Evolutionary conservation across 441 rosid genomes (phyloP).

Genomic region (Populus hybrid): DNA sequence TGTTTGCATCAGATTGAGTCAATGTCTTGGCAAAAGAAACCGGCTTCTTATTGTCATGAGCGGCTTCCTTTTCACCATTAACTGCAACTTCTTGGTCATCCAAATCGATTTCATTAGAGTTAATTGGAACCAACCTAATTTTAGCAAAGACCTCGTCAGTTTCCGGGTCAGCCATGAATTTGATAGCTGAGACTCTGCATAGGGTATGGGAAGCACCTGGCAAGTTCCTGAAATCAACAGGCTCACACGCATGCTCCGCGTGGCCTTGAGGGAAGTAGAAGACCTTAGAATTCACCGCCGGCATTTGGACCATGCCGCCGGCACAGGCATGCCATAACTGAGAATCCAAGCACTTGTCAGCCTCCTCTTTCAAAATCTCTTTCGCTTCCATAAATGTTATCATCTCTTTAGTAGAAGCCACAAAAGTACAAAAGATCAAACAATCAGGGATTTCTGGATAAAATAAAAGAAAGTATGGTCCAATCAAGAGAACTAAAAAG

Average conservation of each 20-base stretch:
- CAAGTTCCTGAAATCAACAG: constrained; percentile 52
- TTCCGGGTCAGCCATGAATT: constrained; percentile 79
- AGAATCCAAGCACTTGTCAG: constrained; percentile 26
- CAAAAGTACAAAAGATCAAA: neutral
- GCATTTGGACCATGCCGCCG: constrained; percentile 94
- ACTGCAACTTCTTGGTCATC: constrained; percentile 29
- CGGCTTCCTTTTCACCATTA: constrained; percentile 21
- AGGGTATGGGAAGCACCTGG: constrained; percentile 41
- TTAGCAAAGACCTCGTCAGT: constrained; percentile 90
- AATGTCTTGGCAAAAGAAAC: constrained; percentile 89
- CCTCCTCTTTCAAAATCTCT: constrained; percentile 44
- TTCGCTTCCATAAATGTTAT: constrained; percentile 39
- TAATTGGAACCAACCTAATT: constrained; percentile 50
- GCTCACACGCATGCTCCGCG: constrained; percentile 64
- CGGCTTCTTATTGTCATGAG: constrained; percentile 40
- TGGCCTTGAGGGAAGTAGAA: constrained; percentile 97
- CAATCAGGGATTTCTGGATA: neutral
- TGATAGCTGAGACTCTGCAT: constrained; percentile 59
- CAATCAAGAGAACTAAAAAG: neutral
- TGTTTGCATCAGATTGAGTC: constrained; percentile 34
- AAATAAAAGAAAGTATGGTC: neutral
- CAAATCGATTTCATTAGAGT: constrained; percentile 17
- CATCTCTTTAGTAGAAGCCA: constrained; percentile 14
- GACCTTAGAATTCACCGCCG: constrained; percentile 67
- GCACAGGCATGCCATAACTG: constrained; percentile 89